Conservation (phyloP, 148 eudicot species). For the Vaccinium darrowii region DNA sequence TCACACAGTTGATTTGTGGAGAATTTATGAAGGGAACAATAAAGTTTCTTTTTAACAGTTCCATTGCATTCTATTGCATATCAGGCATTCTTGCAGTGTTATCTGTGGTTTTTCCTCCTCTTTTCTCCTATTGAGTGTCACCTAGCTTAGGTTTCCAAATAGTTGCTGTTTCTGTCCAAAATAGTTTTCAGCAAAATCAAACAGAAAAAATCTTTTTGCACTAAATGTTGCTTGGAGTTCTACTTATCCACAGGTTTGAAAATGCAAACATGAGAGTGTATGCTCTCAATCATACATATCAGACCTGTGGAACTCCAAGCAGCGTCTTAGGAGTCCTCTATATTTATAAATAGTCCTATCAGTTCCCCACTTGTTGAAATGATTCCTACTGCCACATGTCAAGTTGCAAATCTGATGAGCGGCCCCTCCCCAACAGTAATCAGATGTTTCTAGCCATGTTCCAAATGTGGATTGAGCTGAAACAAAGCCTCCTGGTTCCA, state of each 20-base stretch:
- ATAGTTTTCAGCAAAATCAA: not conserved
- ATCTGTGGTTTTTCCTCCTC: no score
- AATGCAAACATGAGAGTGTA: not conserved
- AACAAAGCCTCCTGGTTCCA: not conserved
- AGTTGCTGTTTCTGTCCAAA: slow-evolving; percentile 1
- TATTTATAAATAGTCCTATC: not conserved
- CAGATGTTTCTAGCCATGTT: not conserved
- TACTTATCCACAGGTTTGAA: not conserved
- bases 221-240: not conserved
- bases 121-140: not conserved
- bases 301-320: slow-evolving; percentile 2
- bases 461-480: not conserved
- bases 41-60: not conserved
- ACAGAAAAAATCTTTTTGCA: not conserved
- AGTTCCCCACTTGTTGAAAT: not conserved
- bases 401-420: not conserved
- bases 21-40: not conserved
- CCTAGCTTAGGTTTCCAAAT: not conserved
- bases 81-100: not conserved
- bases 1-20: not conserved
- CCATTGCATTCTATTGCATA: not conserved
- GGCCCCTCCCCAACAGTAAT: slow-evolving; percentile 5
- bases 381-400: not conserved
- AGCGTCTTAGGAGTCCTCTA: not conserved
- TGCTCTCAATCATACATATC: not conserved